phyloP scores from a whole-genome alignment of 768 basidiomycete genomes.

The Kwoniella sp. region DNA sequence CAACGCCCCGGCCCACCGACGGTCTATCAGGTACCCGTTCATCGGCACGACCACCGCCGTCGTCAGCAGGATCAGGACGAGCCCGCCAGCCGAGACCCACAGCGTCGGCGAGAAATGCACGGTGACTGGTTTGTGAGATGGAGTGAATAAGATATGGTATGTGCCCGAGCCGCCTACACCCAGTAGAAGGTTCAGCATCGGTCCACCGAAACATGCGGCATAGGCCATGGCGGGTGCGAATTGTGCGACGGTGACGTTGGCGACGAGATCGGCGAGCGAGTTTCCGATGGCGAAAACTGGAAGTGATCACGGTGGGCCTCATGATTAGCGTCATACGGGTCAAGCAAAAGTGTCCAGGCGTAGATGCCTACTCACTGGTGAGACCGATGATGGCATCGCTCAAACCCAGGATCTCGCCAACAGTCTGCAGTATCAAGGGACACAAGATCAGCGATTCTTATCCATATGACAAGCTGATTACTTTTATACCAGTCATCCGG shows the following conservation, averaged over 20 bases:
- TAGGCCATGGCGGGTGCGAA: slow-evolving; percentile 56
- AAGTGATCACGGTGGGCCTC: not conserved
- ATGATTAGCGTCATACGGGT: too few relatives aligned
- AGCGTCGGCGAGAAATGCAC: slow-evolving; percentile 81
- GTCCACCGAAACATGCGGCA: slow-evolving; percentile 54
- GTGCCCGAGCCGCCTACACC: slow-evolving; percentile 91
- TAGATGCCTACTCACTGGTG: slow-evolving; percentile 61
- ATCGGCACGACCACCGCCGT: slow-evolving; percentile 83
- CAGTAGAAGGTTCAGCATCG: slow-evolving; percentile 58
- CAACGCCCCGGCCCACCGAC: slow-evolving; percentile 79
- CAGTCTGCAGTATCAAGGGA: slow-evolving; percentile 63
- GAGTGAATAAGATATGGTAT: slow-evolving; percentile 67
- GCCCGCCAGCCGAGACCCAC: slow-evolving; percentile 76
- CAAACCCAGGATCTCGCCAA: slow-evolving; percentile 90
- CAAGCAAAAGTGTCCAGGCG: not conserved
- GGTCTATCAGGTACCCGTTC: slow-evolving; percentile 77
- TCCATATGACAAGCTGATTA: too few relatives aligned
- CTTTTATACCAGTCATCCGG: too few relatives aligned
- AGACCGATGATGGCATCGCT: slow-evolving; percentile 97
- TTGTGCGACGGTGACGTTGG: slow-evolving; percentile 90
- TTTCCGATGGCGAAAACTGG: slow-evolving; percentile 92
- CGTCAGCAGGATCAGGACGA: slow-evolving; percentile 72
- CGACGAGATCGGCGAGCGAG: slow-evolving; percentile 92
- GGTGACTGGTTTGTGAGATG: slow-evolving; percentile 66
- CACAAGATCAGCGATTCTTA: slow-evolving; percentile 4